Percentiles rank a stretch among this genome's conserved stretches.
Conservation (phyloP, 2,329 filamentous ascomycete genomes). For the Talaromyces islandicus region DNA sequence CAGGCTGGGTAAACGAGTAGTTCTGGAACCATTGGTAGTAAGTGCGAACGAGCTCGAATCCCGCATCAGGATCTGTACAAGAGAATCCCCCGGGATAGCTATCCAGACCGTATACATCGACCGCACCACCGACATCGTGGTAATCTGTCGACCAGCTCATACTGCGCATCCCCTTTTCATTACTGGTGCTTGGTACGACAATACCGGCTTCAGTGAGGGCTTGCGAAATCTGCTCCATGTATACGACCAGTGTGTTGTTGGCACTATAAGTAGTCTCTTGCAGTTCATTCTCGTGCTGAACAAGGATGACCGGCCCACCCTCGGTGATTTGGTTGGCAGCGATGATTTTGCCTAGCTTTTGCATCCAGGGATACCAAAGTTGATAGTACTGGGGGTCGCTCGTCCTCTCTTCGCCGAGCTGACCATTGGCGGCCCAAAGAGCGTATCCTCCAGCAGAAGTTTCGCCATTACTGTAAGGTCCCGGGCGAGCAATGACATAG, state of each 20-base stretch:
- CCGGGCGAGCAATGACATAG: conserved; percentile 47
- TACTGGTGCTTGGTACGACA: conserved; percentile 67
- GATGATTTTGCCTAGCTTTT: conserved; percentile 43
- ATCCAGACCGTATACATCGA: conserved; percentile 63
- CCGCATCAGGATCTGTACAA: conserved; percentile 45
- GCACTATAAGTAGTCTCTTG: conserved; percentile 45
- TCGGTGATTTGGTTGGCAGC: conserved; percentile 67
- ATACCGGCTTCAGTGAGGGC: conserved; percentile 64
- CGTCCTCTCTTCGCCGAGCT: conserved; percentile 39
- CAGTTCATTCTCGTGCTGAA: conserved; percentile 81
- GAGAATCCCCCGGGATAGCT: conserved; percentile 47
- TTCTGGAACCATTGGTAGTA: conserved; percentile 56
- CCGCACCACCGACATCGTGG: conserved; percentile 46
- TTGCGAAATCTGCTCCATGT: conserved; percentile 65
- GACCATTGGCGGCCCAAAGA: conserved; percentile 44
- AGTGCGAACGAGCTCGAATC: conserved; percentile 46
- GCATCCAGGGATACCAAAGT: conserved; percentile 45
- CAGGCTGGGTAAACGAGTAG: conserved; percentile 49
- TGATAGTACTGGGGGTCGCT: conserved; percentile 40
- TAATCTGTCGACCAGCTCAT: conserved; percentile 53
- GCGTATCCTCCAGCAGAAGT: conserved; percentile 44
- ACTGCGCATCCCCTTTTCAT: conserved; percentile 63
- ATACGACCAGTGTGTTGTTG: conserved; percentile 58
- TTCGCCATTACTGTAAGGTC: conserved; percentile 50
- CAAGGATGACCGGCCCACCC: conserved; percentile 69